phyloP scores from a whole-genome alignment of 345 rosid species.

The Acer campestre region DNA sequence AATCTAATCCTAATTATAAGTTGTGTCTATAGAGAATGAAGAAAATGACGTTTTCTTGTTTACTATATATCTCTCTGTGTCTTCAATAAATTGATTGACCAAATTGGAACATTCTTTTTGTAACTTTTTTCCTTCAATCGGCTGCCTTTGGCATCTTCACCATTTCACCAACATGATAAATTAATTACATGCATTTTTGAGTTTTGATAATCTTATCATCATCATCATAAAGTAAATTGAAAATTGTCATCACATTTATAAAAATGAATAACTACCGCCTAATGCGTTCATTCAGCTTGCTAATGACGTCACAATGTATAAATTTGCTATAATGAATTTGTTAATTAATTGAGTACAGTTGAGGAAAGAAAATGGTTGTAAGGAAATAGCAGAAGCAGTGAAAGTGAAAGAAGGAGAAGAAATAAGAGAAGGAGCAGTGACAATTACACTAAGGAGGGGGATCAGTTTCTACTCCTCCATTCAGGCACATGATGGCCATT shows the following conservation, averaged over 20 bases:
- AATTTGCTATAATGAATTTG: too few species aligned
- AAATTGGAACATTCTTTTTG: too few species aligned
- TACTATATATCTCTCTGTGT: neutral
- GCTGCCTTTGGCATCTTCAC: neutral
- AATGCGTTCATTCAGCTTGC: too few species aligned
- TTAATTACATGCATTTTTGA: too few species aligned
- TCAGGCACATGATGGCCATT: conserved; percentile 70
- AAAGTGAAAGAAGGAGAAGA: conserved; percentile 36
- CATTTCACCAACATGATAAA: too few species aligned
- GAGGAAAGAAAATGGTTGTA: conserved; percentile 33
- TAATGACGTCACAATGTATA: too few species aligned
- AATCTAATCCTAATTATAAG: too few species aligned
- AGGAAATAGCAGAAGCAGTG: conserved; percentile 39
- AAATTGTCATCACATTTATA: too few species aligned
- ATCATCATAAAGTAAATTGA: too few species aligned
- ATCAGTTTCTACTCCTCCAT: conserved; percentile 50
- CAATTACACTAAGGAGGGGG: conserved; percentile 27
- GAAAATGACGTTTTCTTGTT: neutral
- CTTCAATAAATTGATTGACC: too few species aligned
- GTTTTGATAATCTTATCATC: too few species aligned
- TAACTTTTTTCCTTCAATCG: neutral
- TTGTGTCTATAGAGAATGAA: neutral
- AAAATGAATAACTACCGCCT: too few species aligned
- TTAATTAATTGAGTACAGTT: conserved; percentile 17
- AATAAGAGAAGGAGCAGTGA: conserved; percentile 38